Base-by-base conservation (phyloP, 148 eudicot species). In the Nepenthes gracilis region DNA sequence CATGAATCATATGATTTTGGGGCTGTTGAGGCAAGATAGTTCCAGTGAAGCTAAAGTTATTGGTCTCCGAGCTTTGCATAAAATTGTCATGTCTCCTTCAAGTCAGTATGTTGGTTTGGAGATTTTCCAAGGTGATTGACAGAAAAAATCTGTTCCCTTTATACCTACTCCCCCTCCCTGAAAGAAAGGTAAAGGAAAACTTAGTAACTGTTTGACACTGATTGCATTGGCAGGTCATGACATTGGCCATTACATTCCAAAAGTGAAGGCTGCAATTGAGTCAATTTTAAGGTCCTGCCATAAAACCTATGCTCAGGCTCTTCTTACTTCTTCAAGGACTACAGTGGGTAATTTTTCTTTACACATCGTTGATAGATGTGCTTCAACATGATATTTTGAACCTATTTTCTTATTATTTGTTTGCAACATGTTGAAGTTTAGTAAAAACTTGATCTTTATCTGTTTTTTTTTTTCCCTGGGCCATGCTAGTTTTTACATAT, bases 21-120 rank as follows among this genome's bases (percentile, higher is more conserved):
- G 89, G 68, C 71, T 93, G 69, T 82, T 93, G 58, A 93, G 76
- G 81, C 99, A 86, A 82, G 99, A 93, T 68, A 86, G 92, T 71
- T 88, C 96, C 35, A 85, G 96, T 80, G 99, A 93, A 77, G 96
- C 96, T 50, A 93, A 93, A 75, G 96, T 93, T 64, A 93, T 93
- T 77, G 99, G 99, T 65, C 86, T 93, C n/a, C 94, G 96, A 62
- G 95, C 96, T 65, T 81, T 93, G 81, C 96, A 88, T 75, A 86
- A 88, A 75, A 88, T 93, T 67, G 99, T 87, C 54, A 87, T 83
- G 75, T 88, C 95, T 58, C 89, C 95, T 57, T 78, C 87, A 56
- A 86, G 96, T 75, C 88, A 84, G 64, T 83, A 81, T 68, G 87
- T 82, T 43, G 99, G 99, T 53, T 71, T 88, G 76, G 96, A 93